Percentiles rank a stretch among this genome's conserved stretches.
Conservation (phyloP, 257 asterid species). For the Solanum chiquidenum region DNA sequence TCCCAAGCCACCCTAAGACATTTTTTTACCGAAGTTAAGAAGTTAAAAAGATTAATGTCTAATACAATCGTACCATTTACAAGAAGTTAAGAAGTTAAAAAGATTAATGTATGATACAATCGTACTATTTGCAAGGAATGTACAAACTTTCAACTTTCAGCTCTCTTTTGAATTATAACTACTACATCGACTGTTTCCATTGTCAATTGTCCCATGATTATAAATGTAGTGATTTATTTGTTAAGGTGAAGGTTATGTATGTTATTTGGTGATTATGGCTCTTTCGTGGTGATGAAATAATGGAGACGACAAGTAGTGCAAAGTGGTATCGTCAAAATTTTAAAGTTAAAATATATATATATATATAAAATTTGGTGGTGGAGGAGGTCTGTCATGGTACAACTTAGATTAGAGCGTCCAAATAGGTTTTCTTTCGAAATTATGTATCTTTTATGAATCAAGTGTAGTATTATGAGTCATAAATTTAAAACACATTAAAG, state of each 20-base stretch:
- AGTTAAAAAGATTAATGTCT: no score
- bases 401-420: background rate
- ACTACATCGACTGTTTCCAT: background rate
- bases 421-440: no score
- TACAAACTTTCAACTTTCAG: background rate
- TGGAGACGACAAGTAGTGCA: background rate
- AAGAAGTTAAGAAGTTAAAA: no score
- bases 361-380: background rate
- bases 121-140: background rate
- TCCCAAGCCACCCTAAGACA: no score
- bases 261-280: background rate
- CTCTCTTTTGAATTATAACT: background rate
- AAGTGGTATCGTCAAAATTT: no score
- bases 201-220: background rate
- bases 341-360: background rate
- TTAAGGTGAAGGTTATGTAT: background rate
- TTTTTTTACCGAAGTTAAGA: no score
- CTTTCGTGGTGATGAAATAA: background rate
- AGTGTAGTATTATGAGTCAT: background rate
- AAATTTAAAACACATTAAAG: no score
- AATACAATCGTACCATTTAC: no score
- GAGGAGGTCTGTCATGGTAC: background rate
- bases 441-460: no score
- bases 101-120: background rate
- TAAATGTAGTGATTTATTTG: no score